Evolutionary conservation across 345 rosid species (phyloP).

Genomic region (Aquilaria sinensis): DNA sequence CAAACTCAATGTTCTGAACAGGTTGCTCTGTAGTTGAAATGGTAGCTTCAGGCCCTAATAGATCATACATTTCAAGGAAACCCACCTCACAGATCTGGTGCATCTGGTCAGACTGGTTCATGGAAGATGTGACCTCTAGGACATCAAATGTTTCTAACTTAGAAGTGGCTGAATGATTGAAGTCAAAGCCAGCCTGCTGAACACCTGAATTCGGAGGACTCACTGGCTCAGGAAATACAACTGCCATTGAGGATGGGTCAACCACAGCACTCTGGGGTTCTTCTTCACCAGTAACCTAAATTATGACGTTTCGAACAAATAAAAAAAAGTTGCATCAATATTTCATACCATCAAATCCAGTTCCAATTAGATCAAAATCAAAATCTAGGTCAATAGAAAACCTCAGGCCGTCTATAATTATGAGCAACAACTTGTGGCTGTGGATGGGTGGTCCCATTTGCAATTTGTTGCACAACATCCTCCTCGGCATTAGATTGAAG

Average conservation of each 20-base stretch:
- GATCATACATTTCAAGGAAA: conserved; percentile 84
- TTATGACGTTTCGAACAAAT: too few relatives aligned
- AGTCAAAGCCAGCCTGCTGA: conserved; percentile 21
- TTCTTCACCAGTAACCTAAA: conserved; percentile 28
- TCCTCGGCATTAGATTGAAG: conserved; percentile 30
- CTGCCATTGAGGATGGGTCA: conserved; percentile 24
- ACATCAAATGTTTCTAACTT: conserved; percentile 22
- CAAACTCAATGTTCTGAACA: conserved; percentile 21
- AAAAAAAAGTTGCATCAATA: not conserved
- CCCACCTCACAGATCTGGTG: conserved; percentile 25
- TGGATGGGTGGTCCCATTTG: conserved; percentile 25
- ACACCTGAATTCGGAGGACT: conserved; percentile 1
- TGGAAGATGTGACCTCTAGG: conserved; percentile 31
- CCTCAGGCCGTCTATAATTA: conserved; percentile 22
- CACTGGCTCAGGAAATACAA: conserved; percentile 20
- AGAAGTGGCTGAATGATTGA: conserved; percentile 27
- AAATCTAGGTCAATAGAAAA: conserved; percentile 13
- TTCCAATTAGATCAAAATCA: too few relatives aligned
- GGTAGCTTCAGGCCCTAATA: conserved; percentile 32
- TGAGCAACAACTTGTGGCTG: conserved; percentile 7
- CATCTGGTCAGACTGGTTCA: conserved; percentile 13
- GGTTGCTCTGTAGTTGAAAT: conserved; percentile 16
- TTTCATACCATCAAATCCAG: too few relatives aligned
- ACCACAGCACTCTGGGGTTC: conserved; percentile 36
- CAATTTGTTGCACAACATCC: conserved; percentile 36